A percentile compares a stretch with the other conserved stretches of the same genome.
Conservation (phyloP, 345 rosid species). For the Populus nigra region DNA sequence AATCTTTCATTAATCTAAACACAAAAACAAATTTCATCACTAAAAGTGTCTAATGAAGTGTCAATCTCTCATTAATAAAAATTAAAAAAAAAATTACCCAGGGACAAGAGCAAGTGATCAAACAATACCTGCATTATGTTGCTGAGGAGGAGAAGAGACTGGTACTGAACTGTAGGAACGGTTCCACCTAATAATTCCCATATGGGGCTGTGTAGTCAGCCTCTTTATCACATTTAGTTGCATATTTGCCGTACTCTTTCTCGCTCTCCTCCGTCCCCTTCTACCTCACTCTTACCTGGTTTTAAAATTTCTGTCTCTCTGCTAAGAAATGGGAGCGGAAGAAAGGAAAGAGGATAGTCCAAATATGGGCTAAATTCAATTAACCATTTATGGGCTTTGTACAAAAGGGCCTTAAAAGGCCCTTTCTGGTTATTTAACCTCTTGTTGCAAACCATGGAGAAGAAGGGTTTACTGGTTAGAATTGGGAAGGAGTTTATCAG, state of each 20-base stretch:
- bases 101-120: not conserved
- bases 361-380: not conserved
- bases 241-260: not conserved
- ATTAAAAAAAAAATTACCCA: not conserved
- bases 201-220: not conserved
- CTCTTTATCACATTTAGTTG: conserved; percentile 12
- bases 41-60: not conserved
- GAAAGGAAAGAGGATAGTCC: not conserved
- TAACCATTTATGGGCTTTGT: not conserved
- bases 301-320: not conserved
- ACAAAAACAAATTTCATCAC: not conserved
- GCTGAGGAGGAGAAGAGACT: not conserved
- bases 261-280: not conserved
- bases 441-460: too few relatives aligned
- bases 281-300: not conserved
- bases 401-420: too few relatives aligned
- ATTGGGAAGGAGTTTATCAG: too few relatives aligned
- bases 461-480: too few relatives aligned
- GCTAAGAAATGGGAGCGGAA: not conserved
- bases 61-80: not conserved
- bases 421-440: too few relatives aligned
- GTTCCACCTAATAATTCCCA: not conserved
- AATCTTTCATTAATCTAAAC: not conserved
- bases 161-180: not conserved
- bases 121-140: not conserved